Evolutionary conservation across 768 basidiomycete genomes (phyloP).

Genomic region (Leccinum variicolor): DNA sequence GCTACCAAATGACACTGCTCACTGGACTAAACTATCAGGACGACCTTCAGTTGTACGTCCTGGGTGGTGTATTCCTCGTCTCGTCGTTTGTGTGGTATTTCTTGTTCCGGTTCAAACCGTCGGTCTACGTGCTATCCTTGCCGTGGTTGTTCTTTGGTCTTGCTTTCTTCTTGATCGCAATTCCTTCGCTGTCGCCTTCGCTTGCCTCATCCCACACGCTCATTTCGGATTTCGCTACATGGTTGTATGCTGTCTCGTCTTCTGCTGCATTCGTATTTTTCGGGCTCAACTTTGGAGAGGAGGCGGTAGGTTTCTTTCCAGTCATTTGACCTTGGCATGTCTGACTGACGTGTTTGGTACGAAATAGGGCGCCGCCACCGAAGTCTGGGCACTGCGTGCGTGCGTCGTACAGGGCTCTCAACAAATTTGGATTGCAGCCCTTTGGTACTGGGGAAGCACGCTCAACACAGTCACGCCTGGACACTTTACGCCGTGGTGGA

Average conservation of each 20-base stretch:
- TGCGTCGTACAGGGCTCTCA: slow-evolving; percentile 94
- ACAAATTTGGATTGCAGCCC: slow-evolving; percentile 91
- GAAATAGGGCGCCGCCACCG: slow-evolving; percentile 82
- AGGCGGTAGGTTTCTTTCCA: slow-evolving; percentile 56
- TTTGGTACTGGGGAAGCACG: slow-evolving; percentile 95
- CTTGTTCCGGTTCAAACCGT: slow-evolving; percentile 84
- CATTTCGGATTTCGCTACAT: slow-evolving; percentile 76
- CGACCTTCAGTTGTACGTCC: slow-evolving; percentile 80
- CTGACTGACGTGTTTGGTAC: slow-evolving; percentile 1
- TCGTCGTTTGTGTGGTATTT: slow-evolving; percentile 88
- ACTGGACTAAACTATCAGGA: slow-evolving; percentile 84
- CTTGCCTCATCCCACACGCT: slow-evolving; percentile 61
- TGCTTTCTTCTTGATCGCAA: slow-evolving; percentile 88
- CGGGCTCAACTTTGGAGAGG: slow-evolving; percentile 95
- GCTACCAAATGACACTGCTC: slow-evolving; percentile 91
- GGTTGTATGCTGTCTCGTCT: slow-evolving; percentile 91
- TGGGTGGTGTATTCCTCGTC: slow-evolving; percentile 85
- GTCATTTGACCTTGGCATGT: background rate
- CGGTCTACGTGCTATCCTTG: slow-evolving; percentile 77
- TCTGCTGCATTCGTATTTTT: slow-evolving; percentile 92
- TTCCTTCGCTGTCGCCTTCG: slow-evolving; percentile 68
- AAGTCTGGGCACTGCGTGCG: slow-evolving; percentile 89
- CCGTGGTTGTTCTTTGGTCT: slow-evolving; percentile 92
- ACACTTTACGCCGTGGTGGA: slow-evolving; percentile 77
- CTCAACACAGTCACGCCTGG: slow-evolving; percentile 54